Evolutionary conservation across 345 rosid genomes (phyloP).

Genomic region (Lenwebbia sp.): DNA sequence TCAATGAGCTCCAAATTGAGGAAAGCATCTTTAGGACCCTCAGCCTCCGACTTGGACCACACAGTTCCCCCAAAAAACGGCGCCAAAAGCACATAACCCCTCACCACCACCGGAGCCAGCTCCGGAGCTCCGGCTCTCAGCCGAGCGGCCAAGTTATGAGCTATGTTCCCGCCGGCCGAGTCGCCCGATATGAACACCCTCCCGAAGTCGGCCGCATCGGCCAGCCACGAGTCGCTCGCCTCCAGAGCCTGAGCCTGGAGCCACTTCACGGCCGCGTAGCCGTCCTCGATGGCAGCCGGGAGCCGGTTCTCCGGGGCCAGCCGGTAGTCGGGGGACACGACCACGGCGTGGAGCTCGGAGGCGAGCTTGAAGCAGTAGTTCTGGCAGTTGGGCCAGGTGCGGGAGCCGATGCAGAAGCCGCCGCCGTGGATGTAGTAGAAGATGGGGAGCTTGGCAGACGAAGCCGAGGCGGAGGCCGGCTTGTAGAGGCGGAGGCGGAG

Average conservation of each 20-base stretch:
- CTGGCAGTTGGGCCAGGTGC: conserved; percentile 48
- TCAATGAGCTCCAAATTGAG: conserved; percentile 54
- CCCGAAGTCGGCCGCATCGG: conserved; percentile 30
- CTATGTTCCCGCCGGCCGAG: conserved; percentile 51
- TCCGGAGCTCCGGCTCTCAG: conserved; percentile 24
- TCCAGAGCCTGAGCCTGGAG: conserved; percentile 32
- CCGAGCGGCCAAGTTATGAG: conserved; percentile 41
- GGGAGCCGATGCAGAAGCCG: conserved; percentile 56
- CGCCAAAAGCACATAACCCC: conserved; percentile 40
- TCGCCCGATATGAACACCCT: conserved; percentile 46
- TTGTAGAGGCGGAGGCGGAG: conserved; percentile 44
- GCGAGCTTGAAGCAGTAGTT: conserved; percentile 42
- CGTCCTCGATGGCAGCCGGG: conserved; percentile 47
- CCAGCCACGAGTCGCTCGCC: conserved; percentile 29
- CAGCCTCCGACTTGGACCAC: conserved; percentile 35
- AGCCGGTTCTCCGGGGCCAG: conserved; percentile 53
- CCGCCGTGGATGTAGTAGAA: conserved; percentile 56
- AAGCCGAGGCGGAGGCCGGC: conserved; percentile 11
- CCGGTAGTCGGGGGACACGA: conserved; percentile 42
- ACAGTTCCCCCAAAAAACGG: conserved; percentile 49
- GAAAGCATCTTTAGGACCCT: conserved; percentile 50
- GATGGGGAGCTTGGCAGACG: conserved; percentile 22
- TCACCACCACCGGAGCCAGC: conserved; percentile 35
- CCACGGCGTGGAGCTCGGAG: conserved; percentile 29
- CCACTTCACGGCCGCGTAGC: conserved; percentile 38